Evolutionary conservation across 2,329 filamentous ascomycete genomes (phyloP).

Genomic region (Paracoccidioides brasiliensis): DNA sequence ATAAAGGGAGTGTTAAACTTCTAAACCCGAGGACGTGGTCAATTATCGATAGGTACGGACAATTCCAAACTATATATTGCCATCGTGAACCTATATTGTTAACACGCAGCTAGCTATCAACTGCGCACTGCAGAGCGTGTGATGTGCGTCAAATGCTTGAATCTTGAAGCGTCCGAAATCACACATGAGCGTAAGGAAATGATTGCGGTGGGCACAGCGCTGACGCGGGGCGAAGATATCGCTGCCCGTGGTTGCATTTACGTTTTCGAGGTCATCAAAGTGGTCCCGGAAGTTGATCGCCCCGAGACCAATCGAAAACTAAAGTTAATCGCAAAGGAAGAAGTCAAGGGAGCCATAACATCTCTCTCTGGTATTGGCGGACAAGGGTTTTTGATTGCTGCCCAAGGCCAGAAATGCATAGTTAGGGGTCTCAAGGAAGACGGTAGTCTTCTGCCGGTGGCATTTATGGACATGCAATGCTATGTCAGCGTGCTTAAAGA

Average conservation of each 20-base stretch:
- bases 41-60: slow-evolving; percentile 53
- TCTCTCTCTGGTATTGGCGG: slow-evolving; percentile 72
- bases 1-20: slow-evolving; percentile 63
- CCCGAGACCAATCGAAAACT: slow-evolving; percentile 78
- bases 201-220: slow-evolving; percentile 71
- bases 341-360: slow-evolving; percentile 84
- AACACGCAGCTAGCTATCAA: slow-evolving; percentile 35
- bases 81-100: not conserved
- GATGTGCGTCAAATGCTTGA: slow-evolving; percentile 69
- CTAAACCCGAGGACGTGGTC: slow-evolving; percentile 65
- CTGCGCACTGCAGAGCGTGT: slow-evolving; percentile 65
- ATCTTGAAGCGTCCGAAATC: slow-evolving; percentile 79
- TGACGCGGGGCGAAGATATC: slow-evolving; percentile 81
- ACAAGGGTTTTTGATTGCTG: slow-evolving; percentile 76
- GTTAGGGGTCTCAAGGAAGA: slow-evolving; percentile 93
- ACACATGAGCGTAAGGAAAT: slow-evolving; percentile 77
- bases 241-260: slow-evolving; percentile 74
- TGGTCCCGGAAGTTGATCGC: slow-evolving; percentile 74
- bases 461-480: slow-evolving; percentile 95
- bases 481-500: slow-evolving; percentile 80
- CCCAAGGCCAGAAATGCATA: slow-evolving; percentile 96
- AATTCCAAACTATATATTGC: not conserved
- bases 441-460: slow-evolving; percentile 78
- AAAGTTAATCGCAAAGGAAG: slow-evolving; percentile 76
- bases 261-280: slow-evolving; percentile 81